phyloP scores from a whole-genome alignment of 2,329 filamentous ascomycete genomes.

The Thelonectria discophora region DNA sequence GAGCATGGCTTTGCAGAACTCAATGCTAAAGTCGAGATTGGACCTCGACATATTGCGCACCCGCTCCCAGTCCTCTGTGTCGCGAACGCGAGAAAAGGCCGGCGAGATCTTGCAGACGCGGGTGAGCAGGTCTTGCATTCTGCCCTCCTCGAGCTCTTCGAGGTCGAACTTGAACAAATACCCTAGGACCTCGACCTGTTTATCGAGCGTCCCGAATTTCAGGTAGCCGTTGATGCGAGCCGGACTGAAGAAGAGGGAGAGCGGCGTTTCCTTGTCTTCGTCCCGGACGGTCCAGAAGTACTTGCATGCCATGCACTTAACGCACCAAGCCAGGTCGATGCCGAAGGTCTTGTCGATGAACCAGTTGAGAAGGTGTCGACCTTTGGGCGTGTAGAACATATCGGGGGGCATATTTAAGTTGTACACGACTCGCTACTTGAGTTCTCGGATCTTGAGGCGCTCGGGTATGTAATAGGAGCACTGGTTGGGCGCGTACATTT shows the following conservation, averaged over 20 bases:
- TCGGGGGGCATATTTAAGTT: too few species aligned
- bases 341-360: conserved; percentile 11
- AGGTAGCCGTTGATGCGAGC: conserved; percentile 2
- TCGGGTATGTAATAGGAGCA: neutral
- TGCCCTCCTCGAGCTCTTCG: neutral
- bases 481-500: neutral
- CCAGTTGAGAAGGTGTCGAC: conserved; percentile 11
- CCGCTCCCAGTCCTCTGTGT: neutral
- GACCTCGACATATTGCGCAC: neutral
- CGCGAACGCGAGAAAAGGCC: neutral
- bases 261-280: neutral
- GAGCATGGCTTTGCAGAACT: neutral
- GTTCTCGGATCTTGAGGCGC: neutral
- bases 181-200: neutral
- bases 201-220: conserved; percentile 9
- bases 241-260: conserved; percentile 5
- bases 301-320: neutral
- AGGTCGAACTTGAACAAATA: neutral
- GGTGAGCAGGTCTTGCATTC: neutral
- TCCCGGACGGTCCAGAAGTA: neutral
- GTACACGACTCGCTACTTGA: neutral
- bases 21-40: neutral
- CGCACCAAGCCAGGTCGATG: conserved; percentile 1
- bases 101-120: neutral
- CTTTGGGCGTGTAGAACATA: neutral